These are phyloP conservation scores for Nicotiana obtusifolia DNA, from an alignment of 257 asterid genomes.

Conservation along the genomic window DNA sequence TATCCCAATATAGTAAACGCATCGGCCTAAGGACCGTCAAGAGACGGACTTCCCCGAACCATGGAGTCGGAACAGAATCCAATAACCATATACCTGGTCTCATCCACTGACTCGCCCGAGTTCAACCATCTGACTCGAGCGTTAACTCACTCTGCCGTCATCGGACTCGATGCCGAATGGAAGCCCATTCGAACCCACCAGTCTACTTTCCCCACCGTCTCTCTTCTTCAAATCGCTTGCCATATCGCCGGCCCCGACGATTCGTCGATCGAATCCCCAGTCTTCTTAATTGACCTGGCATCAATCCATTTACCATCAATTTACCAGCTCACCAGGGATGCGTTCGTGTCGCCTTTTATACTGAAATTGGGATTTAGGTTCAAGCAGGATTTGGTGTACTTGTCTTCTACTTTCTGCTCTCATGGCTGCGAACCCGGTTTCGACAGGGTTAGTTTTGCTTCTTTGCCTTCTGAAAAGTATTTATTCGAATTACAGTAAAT, in stretches of 20 bases:
- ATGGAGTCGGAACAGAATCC: conserved; percentile 35
- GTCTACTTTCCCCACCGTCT: conserved; percentile 65
- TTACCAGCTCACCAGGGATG: conserved; percentile 45
- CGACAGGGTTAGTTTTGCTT: conserved; percentile 41
- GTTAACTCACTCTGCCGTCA: conserved; percentile 52
- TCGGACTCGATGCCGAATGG: conserved; percentile 97
- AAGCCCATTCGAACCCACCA: conserved; percentile 56
- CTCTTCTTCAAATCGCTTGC: conserved; percentile 95
- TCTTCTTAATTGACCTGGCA: conserved; percentile 71
- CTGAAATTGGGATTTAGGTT: conserved; percentile 79
- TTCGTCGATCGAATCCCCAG: conserved; percentile 31
- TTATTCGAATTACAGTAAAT: neutral
- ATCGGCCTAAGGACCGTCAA: too few species aligned
- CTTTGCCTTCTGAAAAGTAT: neutral
- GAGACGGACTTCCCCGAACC: neutral
- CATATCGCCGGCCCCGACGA: conserved; percentile 20
- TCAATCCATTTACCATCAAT: conserved; percentile 43
- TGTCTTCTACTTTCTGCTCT: conserved; percentile 70
- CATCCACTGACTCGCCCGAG: conserved; percentile 60
- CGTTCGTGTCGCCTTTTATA: conserved; percentile 42
- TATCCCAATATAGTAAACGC: too few species aligned
- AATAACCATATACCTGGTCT: conserved; percentile 37
- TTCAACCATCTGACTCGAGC: conserved; percentile 48
- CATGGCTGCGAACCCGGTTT: conserved; percentile 70
- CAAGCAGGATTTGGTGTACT: conserved; percentile 81